Evolutionary conservation across 257 asterid species (phyloP), one percentile per base, ranked within the genome.

Genomic region (Nicotiana attenuata): DNA sequence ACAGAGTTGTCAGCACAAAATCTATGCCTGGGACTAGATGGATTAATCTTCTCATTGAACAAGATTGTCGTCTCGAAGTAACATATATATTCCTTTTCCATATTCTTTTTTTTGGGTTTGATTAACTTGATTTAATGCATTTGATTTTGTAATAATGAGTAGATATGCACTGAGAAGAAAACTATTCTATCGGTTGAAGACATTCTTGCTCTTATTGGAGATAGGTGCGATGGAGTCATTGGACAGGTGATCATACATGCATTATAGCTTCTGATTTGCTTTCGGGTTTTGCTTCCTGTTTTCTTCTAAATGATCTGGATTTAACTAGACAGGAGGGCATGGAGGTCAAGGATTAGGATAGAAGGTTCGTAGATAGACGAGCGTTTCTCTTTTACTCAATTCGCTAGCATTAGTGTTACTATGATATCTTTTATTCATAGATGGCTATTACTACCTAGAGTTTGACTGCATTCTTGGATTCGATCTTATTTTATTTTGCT

Each of bases 11-110:
- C 80, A 95, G 97, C 89, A 95, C 99, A 29, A 95, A 93, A 71
- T 55, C 99, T 22, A 95, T 95, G 99, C 99, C 99, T 1, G 99
- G 99, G 60, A 95, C 92, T 28, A 91, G 98, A 35, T 95, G 99
- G 99, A 94, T 95, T 76, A 89, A 94, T 83, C 93, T 94, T 78
- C 80, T 95, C 90, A 88, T 91, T 55, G 88, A 91, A 76, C 98
- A 94, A 84, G 97, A 92, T 87, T 95, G 98, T 82, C 97, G 98
- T n/a, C 89, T 95, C 3, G 99, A 95, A 91, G 99, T 95, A 91
- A 86, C 22, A 31, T 13, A 69, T 76, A 82, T 41, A 10, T 19
- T 26, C 19, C 4, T 55, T 55, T 63, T 22, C 14, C 3, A 19
- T 76, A 28, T 60, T 59, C 11, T 7, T 28, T 73, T 29, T 67